A percentile compares a stretch with the other conserved stretches of the same genome.
Conservation (phyloP, 192 early-diverging fungal genomes). For the Thamnidium elegans region DNA sequence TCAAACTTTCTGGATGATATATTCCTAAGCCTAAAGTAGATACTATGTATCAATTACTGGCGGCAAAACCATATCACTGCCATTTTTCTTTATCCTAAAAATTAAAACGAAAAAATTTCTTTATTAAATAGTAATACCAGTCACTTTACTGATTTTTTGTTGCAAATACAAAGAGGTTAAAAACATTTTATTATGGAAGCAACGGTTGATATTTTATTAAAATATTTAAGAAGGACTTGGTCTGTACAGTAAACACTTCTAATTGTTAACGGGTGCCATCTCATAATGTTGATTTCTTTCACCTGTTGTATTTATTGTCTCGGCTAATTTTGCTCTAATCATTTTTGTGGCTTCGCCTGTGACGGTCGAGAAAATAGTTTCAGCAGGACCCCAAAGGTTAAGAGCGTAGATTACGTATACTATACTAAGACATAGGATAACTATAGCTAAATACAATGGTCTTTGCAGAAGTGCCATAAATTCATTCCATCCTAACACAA, state of each 20-base stretch:
- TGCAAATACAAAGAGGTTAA: too few species aligned
- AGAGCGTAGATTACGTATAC: conserved; percentile 63
- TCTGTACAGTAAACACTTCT: too few species aligned
- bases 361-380: conserved; percentile 41
- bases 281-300: not conserved
- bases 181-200: too few species aligned
- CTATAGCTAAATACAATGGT: conserved; percentile 77
- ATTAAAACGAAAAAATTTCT: too few species aligned
- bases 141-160: too few species aligned
- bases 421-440: conserved; percentile 53
- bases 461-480: conserved; percentile 80
- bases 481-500: conserved; percentile 96
- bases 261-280: too few species aligned
- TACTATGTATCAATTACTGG: conserved; percentile 23
- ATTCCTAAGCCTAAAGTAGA: conserved; percentile 27
- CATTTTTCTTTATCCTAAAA: not conserved
- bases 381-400: conserved; percentile 65
- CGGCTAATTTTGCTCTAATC: conserved; percentile 25
- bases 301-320: conserved; percentile 9
- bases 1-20: conserved; percentile 22
- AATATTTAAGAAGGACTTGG: too few species aligned
- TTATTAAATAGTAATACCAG: too few species aligned
- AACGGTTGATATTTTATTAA: too few species aligned
- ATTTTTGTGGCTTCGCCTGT: conserved; percentile 42
- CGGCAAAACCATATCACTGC: conserved; percentile 28